These are phyloP conservation scores for Aureobasidium sp. DNA, from an alignment of 2,329 filamentous ascomycete species.

Conservation along the genomic window DNA sequence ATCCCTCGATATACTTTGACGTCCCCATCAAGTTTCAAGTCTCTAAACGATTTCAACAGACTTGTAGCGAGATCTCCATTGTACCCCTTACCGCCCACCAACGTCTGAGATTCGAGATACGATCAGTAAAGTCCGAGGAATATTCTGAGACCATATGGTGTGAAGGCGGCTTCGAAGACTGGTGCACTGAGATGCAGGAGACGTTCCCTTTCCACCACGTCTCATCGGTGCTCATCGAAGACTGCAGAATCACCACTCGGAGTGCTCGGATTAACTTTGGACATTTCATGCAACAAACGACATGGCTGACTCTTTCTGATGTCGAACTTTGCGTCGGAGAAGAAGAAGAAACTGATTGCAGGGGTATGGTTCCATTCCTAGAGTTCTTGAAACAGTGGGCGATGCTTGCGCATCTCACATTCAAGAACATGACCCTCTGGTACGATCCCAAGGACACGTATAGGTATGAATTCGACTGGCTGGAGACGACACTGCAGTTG, in stretches of 20 bases:
- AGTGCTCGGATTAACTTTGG: neutral
- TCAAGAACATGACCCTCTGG: neutral
- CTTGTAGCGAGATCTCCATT: neutral
- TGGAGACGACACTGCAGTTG: neutral
- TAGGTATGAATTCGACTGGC: neutral
- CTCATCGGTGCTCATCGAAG: neutral
- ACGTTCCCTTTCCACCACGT: neutral
- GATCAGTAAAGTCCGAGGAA: neutral
- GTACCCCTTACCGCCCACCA: neutral
- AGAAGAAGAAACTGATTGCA: neutral
- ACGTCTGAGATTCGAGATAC: neutral
- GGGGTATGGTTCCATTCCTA: neutral
- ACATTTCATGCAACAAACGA: neutral
- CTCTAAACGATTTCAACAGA: neutral
- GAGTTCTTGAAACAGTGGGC: neutral
- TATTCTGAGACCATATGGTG: neutral
- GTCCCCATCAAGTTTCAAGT: neutral
- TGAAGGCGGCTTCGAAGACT: neutral
- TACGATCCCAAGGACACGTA: neutral
- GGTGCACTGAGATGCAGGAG: neutral
- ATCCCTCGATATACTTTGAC: neutral
- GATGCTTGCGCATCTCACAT: neutral
- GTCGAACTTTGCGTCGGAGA: neutral
- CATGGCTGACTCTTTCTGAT: neutral
- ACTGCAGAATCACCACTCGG: neutral